phyloP scores from a whole-genome alignment of 805 yeast genomes.

The Saturnispora besseyi region DNA sequence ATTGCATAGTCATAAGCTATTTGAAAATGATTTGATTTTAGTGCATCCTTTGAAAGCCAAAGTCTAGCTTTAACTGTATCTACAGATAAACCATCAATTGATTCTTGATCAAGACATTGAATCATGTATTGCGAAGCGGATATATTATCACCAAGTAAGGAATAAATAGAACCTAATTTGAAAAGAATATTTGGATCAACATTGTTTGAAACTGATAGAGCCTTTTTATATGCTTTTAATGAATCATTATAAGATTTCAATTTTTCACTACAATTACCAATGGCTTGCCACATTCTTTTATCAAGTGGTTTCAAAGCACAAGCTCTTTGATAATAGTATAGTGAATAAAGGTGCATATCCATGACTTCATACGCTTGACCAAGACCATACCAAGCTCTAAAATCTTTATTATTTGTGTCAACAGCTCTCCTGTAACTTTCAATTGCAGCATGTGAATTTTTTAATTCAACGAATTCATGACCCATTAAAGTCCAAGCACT shows the following conservation, averaged over 20 bases:
- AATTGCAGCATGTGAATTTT: slow-evolving; percentile 95
- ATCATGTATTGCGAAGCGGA: slow-evolving; percentile 57
- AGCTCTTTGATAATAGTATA: slow-evolving; percentile 88
- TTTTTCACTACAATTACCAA: slow-evolving; percentile 82
- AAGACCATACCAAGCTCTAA: slow-evolving; percentile 95
- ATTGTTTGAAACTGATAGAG: slow-evolving; percentile 44
- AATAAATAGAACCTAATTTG: slow-evolving; percentile 61
- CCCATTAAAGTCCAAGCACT: slow-evolving; percentile 99
- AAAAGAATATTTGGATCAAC: slow-evolving; percentile 48
- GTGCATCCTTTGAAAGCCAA: slow-evolving; percentile 74
- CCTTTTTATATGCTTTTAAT: slow-evolving; percentile 72
- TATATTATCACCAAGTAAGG: slow-evolving; percentile 41
- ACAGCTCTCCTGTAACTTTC: slow-evolving; percentile 92
- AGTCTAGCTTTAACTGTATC: slow-evolving; percentile 73
- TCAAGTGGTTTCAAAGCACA: slow-evolving; percentile 83
- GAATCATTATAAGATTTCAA: slow-evolving; percentile 64
- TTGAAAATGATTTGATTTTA: slow-evolving; percentile 47
- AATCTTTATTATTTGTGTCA: slow-evolving; percentile 80
- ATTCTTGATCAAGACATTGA: slow-evolving; percentile 56
- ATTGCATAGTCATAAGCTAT: slow-evolving; percentile 67
- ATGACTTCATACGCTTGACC: slow-evolving; percentile 97
- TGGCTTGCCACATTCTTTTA: slow-evolving; percentile 92
- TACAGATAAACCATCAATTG: slow-evolving; percentile 56
- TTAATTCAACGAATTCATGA: slow-evolving; percentile 93
- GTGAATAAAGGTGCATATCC: slow-evolving; percentile 88